Evolutionary conservation across 2,329 filamentous ascomycete species (phyloP).

Genomic region (Penicillium fuscoglaucum): DNA sequence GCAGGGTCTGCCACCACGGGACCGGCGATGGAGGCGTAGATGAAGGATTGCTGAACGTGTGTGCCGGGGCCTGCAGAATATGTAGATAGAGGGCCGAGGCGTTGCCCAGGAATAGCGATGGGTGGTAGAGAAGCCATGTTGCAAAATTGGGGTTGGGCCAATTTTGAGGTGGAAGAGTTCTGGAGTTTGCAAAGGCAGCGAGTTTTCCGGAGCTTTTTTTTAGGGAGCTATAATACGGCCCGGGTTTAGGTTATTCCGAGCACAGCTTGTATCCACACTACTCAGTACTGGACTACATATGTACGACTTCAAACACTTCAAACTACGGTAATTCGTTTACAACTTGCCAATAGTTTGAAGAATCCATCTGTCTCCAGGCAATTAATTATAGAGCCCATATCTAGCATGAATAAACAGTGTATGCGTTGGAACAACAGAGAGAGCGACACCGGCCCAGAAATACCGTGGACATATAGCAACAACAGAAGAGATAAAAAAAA

Average conservation of each 20-base stretch:
- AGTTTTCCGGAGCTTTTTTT: constrained; percentile 17
- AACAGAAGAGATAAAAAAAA: constrained; percentile 13
- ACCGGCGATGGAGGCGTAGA: constrained; percentile 82
- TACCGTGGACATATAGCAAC: constrained; percentile 22
- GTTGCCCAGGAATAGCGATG: constrained; percentile 77
- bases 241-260: constrained; percentile 19
- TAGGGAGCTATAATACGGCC: constrained; percentile 15
- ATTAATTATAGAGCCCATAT: constrained; percentile 30
- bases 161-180: not conserved
- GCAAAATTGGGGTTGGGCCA: constrained; percentile 31
- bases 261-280: not conserved
- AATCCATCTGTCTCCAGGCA: not conserved
- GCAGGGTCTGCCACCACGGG: constrained; percentile 59
- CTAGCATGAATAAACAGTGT: constrained; percentile 33
- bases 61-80: constrained; percentile 79
- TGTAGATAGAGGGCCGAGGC: constrained; percentile 66
- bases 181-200: constrained; percentile 2
- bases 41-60: constrained; percentile 71
- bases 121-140: constrained; percentile 34
- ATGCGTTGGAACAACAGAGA: constrained; percentile 29
- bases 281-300: not conserved
- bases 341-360: not conserved
- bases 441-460: constrained; percentile 21
- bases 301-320: not conserved
- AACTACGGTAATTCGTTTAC: not conserved